phyloP scores from a whole-genome alignment of 208 protist genomes.

The Sergeia podlipaevii region DNA sequence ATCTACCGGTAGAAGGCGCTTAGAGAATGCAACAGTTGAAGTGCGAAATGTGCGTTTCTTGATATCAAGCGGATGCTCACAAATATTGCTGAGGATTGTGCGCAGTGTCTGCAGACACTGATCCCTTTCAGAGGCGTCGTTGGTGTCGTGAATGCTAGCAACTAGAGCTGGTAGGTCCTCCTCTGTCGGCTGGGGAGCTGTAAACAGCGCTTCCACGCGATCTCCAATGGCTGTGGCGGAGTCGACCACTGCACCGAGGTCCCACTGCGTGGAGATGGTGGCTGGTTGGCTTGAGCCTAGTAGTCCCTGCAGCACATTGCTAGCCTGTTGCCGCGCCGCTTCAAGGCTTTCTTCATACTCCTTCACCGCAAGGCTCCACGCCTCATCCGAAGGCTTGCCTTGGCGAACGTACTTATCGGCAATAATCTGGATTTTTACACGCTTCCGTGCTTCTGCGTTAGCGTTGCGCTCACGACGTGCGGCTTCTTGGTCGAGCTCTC shows the following conservation, averaged over 20 bases:
- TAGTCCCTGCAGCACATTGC: neutral
- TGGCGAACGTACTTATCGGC: conserved; percentile 64
- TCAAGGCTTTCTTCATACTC: conserved; percentile 42
- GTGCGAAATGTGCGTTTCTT: conserved; percentile 64
- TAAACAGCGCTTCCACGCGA: conserved; percentile 27
- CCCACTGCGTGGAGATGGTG: conserved; percentile 20
- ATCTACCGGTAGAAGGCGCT: conserved; percentile 34
- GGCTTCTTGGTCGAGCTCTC: conserved; percentile 43
- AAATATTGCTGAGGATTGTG: conserved; percentile 64
- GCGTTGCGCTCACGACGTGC: conserved; percentile 45
- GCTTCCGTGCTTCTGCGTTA: conserved; percentile 42
- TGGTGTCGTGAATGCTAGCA: conserved; percentile 15
- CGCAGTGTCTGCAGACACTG: conserved; percentile 45
- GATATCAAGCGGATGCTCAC: conserved; percentile 50
- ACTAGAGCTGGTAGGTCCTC: conserved; percentile 21
- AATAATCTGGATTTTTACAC: conserved; percentile 61
- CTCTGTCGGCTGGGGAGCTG: conserved; percentile 8
- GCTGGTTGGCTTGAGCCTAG: neutral
- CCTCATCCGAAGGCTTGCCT: conserved; percentile 50
- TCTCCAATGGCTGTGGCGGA: conserved; percentile 3
- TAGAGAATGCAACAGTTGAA: conserved; percentile 48
- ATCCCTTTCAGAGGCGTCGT: conserved; percentile 5
- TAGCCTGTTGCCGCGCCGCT: neutral
- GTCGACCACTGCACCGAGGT: conserved; percentile 21
- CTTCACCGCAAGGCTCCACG: conserved; percentile 25